These are phyloP conservation scores for Pichia kluyveri DNA, from an alignment of 805 yeast genomes.

Conservation along the genomic window DNA sequence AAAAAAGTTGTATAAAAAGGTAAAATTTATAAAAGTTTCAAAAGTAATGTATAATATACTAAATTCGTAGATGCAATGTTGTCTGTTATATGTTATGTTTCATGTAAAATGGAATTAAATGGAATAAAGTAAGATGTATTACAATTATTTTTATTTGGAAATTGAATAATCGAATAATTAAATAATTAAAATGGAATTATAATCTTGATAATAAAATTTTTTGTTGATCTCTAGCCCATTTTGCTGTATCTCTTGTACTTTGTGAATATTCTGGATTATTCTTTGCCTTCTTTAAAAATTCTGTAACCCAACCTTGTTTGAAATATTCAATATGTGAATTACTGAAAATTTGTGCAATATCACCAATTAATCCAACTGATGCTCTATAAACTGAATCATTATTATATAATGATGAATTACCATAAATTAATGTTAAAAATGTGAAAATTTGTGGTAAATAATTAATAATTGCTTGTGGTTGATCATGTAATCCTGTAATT, in stretches of 20 bases:
- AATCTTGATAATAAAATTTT: constrained; percentile 23
- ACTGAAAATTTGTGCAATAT: constrained; percentile 75
- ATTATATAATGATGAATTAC: constrained; percentile 49
- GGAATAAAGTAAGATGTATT: too few relatives aligned
- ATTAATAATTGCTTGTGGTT: constrained; percentile 55
- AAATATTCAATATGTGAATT: constrained; percentile 66
- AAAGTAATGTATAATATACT: too few relatives aligned
- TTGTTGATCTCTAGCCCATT: constrained; percentile 93
- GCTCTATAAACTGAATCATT: constrained; percentile 71
- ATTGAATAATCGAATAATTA: too few relatives aligned
- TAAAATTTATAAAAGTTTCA: neutral
- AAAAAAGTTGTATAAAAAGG: neutral
- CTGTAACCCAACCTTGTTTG: constrained; percentile 69
- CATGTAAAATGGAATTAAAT: too few relatives aligned
- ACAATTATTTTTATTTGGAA: too few relatives aligned
- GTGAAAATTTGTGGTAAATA: constrained; percentile 63
- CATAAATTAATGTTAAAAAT: constrained; percentile 52
- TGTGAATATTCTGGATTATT: constrained; percentile 50
- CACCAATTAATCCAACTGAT: constrained; percentile 88
- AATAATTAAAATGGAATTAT: neutral
- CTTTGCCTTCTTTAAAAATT: constrained; percentile 67
- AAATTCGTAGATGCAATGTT: too few relatives aligned
- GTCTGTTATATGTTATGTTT: too few relatives aligned
- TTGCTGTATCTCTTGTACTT: constrained; percentile 80
- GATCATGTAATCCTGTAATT: constrained; percentile 75